Base-by-base conservation (phyloP, 306 rosid genomes). In the Inga leiocalycina region DNA sequence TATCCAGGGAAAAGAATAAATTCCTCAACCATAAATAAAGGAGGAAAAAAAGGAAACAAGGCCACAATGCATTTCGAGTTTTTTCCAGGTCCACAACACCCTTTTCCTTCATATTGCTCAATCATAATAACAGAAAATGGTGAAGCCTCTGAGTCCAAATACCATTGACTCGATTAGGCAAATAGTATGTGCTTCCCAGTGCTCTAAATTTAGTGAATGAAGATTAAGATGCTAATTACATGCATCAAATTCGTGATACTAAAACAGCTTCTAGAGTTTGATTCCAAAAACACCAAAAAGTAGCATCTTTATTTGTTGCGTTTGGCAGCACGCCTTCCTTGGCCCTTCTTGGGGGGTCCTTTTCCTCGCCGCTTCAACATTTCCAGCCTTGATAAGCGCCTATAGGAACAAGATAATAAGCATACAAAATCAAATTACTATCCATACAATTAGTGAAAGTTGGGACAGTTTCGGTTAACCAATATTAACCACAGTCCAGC, bases 321-420 rank as follows among this genome's bases (percentile, higher is more conserved):
- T 74, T 91, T 91, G 71, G 89, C 81, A 54, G 92, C 93, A 41
- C 93, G 92, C 85, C 79, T 88, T 71, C 95, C 95, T 13, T 90
- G 91, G 61, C 93, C 93, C 83, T 91, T 91, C 92, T 90, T 91
- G 27, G 93, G 93, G 27, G 93, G 84, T 85, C 93, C 95, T 79
- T 91, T 91, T 32, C 95, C 93, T 37, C 95, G 90, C 68, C 95
- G 91, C 87, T 87, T 91, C 88, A 91, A 80, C 92, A 91, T 91
- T 87, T 90, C 91, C 39, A 91, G 92, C 85, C 83, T 91, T 37
- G 89, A 80, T 79, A 87, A 84, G 67, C 95, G 93, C 90, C 95
- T 91, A 48, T 17, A 65, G 41, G 82, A 54, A 70, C 32, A 77
- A 76, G 71, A 37, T 3, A 57, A 75, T 11, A 45, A 39, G 61